A percentile compares a stretch with the other conserved stretches of the same genome.
Evolutionary conservation across 228 moss, liverwort and hornwort species (phyloP).

Genomic region (Sphagnum magellanicum): DNA sequence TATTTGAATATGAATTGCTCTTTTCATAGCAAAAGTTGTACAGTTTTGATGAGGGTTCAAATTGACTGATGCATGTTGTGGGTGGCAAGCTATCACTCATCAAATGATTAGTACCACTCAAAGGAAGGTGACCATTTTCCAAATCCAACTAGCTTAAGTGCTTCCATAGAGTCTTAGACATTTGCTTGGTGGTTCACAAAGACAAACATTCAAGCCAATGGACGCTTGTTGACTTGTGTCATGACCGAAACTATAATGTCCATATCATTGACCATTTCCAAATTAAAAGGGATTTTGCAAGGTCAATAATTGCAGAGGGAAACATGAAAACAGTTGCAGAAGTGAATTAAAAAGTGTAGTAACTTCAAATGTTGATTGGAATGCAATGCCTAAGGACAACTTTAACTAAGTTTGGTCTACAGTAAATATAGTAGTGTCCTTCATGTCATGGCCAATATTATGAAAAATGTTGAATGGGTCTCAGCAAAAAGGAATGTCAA

Average conservation of each 20-base stretch:
- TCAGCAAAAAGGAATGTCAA: background rate
- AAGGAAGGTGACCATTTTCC: slow-evolving; percentile 68
- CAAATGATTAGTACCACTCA: slow-evolving; percentile 59
- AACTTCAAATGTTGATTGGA: too few species aligned
- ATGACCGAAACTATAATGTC: slow-evolving; percentile 52
- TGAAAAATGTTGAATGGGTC: background rate
- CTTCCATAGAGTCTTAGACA: slow-evolving; percentile 58
- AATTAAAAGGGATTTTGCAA: slow-evolving; percentile 27
- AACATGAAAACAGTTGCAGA: background rate
- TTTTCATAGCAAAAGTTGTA: too few species aligned
- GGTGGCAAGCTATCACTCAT: slow-evolving; percentile 47
- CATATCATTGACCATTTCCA: slow-evolving; percentile 43
- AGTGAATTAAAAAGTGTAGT: background rate
- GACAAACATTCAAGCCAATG: slow-evolving; percentile 54
- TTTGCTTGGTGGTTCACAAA: slow-evolving; percentile 26
- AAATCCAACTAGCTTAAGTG: slow-evolving; percentile 62
- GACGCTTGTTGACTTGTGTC: slow-evolving; percentile 37
- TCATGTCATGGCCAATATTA: background rate
- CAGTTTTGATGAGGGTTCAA: background rate
- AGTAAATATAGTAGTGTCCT: background rate
- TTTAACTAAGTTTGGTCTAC: background rate
- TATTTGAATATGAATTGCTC: too few species aligned
- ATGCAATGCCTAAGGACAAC: too few species aligned
- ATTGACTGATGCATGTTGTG: slow-evolving; percentile 5
- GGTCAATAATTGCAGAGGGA: background rate